Evolutionary conservation across 805 yeast species (phyloP).

Genomic region (Sugiyamaella lignohabitans): DNA sequence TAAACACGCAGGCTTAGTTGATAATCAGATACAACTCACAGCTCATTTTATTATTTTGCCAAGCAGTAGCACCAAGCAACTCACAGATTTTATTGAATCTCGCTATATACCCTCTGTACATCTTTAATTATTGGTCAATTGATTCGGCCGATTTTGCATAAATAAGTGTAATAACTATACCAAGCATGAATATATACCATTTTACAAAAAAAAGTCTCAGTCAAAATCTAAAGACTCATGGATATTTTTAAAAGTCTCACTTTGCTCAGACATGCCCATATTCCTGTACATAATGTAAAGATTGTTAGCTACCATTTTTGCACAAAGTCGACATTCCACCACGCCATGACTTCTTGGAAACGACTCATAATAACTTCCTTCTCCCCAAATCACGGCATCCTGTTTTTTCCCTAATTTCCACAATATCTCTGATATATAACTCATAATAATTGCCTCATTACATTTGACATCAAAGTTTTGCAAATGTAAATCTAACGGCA

Average conservation of each 20-base stretch:
- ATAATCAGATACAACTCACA: too few species aligned
- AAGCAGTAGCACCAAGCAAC: too few species aligned
- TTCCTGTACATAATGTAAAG: conserved; percentile 21
- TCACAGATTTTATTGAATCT: too few species aligned
- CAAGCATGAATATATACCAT: too few species aligned
- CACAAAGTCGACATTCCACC: conserved; percentile 26
- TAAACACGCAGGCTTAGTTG: too few species aligned
- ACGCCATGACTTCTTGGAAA: conserved; percentile 17
- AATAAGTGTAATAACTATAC: too few species aligned
- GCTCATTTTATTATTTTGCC: too few species aligned
- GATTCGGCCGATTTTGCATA: too few species aligned
- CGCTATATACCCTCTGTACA: too few species aligned
- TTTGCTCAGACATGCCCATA: conserved; percentile 11
- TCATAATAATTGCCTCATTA: conserved; percentile 14
- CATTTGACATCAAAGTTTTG: conserved; percentile 13
- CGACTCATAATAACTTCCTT: conserved; percentile 22
- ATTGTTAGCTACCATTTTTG: conserved; percentile 20
- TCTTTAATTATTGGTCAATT: too few species aligned
- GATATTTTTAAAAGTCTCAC: conserved; percentile 13
- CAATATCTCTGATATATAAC: conserved; percentile 24
- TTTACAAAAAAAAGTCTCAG: too few species aligned
- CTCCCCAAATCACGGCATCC: conserved; percentile 26
- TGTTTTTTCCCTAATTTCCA: conserved; percentile 21
- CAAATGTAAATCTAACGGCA: neutral
- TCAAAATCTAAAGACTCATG: too few species aligned